Evolutionary conservation across 1,284 basidiomycete genomes (phyloP).

Genomic region (Ustilago loliicola): DNA sequence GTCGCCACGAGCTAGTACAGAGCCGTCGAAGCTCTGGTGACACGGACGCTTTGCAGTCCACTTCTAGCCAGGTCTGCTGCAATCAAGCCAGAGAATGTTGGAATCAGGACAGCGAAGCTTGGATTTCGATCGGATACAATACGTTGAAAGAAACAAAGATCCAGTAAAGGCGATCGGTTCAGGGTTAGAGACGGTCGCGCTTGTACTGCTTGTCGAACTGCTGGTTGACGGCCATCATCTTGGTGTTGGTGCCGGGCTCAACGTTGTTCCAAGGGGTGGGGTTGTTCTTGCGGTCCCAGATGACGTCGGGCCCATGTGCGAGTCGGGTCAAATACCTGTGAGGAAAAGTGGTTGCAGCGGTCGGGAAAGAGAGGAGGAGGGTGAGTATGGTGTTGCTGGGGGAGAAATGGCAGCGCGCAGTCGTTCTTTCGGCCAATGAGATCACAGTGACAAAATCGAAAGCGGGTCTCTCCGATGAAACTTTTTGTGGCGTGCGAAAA

Average conservation of each 20-base stretch:
- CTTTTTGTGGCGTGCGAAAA: not conserved
- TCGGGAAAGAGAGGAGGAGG: not conserved
- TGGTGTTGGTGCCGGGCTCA: slow-evolving; percentile 65
- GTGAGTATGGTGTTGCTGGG: not conserved
- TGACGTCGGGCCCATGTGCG: slow-evolving; percentile 65
- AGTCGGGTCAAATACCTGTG: slow-evolving; percentile 62
- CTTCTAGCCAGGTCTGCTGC: too few species aligned
- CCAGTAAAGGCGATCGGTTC: not conserved
- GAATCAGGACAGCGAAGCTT: not conserved
- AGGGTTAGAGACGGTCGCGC: slow-evolving; percentile 62
- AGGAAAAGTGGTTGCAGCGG: not conserved
- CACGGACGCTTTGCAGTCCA: too few species aligned
- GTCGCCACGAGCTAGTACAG: too few species aligned
- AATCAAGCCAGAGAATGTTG: not conserved
- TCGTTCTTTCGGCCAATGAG: too few species aligned
- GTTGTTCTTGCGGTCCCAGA: slow-evolving; percentile 70
- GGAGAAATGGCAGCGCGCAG: too few species aligned
- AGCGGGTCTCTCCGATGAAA: too few species aligned
- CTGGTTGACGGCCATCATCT: slow-evolving; percentile 63
- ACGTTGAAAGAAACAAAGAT: not conserved
- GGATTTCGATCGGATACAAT: not conserved
- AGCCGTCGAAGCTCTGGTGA: too few species aligned
- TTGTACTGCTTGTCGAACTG: slow-evolving; percentile 63
- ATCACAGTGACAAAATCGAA: too few species aligned
- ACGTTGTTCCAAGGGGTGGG: slow-evolving; percentile 68